Base-by-base conservation (phyloP, 2,329 filamentous ascomycete species). In the Neopestalotiopsis clavispora region DNA sequence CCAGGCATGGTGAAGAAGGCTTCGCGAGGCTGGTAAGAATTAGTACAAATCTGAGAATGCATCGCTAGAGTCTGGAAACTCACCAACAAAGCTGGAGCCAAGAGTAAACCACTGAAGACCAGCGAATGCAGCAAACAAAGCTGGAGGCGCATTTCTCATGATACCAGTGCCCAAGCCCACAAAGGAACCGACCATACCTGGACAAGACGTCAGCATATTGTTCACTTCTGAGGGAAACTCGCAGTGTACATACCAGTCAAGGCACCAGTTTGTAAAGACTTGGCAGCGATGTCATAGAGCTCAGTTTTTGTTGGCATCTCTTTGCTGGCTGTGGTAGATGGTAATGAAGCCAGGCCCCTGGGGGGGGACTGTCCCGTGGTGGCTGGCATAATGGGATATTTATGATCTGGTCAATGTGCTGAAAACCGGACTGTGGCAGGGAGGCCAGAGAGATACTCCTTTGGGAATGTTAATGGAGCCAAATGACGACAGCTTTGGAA, bases 21-120 rank as follows among this genome's bases (percentile, higher is more conserved):
- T 78, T 72, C 86, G 82, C 3, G 87, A 83, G 23, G 85, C 87
- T 90, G 14, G 62, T 58, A 13, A 13, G 45, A 17, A 38, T 62
- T 17, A 62, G 12, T 34, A n/a, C 13, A 20, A 52, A 7, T 40
- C 12, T 3, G 12, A 1, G 4, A 12, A 38, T 5, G 59, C n/a
- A 6, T 10, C 12, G 67, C 76, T 65, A 76, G 68, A 20, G 40
- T 5, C 66, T 34, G 34, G 28, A 17, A 57, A 80, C 88, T 76
- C 84, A 90, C 92, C 91, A 86, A 91, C 95, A 78, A 91, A 98
- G 17, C 89, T 92, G 61, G 87, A 89, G 45, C 94, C 94, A 52
- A 97, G 86, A 57, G 89, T 86, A 79, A 94, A 94, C 89, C 93
- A 97, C 81, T 97, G 94, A 56, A 93, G 84, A 20, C 93, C 92